Percentiles rank a stretch among this genome's conserved stretches.
These are phyloP conservation scores for Phytopythium kandeliae DNA, from an alignment of 352 stramenopile species.

Conservation along the genomic window DNA sequence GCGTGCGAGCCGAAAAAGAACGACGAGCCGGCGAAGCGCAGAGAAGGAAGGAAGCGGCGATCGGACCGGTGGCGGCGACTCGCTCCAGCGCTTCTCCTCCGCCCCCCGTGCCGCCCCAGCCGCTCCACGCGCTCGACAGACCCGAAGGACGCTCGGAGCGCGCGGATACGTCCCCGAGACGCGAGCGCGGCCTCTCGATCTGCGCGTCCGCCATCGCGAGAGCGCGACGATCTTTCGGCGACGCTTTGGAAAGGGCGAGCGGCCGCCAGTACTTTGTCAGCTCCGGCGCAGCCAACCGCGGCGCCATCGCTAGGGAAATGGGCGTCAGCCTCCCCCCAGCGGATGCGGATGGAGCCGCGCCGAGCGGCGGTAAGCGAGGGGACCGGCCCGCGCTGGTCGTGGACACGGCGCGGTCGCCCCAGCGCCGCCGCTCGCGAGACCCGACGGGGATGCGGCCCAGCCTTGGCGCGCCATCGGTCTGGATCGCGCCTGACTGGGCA, in stretches of 20 bases:
- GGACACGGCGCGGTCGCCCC: neutral
- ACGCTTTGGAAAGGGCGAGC: neutral
- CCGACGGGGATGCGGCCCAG: neutral
- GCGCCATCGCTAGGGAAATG: neutral
- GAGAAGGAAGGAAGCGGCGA: neutral
- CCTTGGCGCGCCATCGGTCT: conserved; percentile 48
- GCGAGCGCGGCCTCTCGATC: too few species aligned
- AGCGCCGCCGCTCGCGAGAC: neutral
- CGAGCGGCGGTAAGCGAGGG: neutral
- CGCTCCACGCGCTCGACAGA: too few species aligned
- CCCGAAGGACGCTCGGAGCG: too few species aligned
- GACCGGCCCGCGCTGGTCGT: neutral
- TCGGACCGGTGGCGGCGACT: too few species aligned
- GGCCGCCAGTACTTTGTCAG: neutral
- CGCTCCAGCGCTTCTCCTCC: too few species aligned
- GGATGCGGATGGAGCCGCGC: neutral
- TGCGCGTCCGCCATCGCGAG: too few species aligned
- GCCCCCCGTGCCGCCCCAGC: too few species aligned
- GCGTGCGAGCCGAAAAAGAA: neutral
- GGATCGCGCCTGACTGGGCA: conserved; percentile 66
- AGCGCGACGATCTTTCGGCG: conserved; percentile 2
- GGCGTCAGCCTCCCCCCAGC: neutral
- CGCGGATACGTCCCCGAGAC: too few species aligned
- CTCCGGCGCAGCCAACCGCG: too few species aligned
- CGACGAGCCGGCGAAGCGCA: neutral